Evolutionary conservation across 768 basidiomycete genomes (phyloP).

Genomic region (Russula brevipes): DNA sequence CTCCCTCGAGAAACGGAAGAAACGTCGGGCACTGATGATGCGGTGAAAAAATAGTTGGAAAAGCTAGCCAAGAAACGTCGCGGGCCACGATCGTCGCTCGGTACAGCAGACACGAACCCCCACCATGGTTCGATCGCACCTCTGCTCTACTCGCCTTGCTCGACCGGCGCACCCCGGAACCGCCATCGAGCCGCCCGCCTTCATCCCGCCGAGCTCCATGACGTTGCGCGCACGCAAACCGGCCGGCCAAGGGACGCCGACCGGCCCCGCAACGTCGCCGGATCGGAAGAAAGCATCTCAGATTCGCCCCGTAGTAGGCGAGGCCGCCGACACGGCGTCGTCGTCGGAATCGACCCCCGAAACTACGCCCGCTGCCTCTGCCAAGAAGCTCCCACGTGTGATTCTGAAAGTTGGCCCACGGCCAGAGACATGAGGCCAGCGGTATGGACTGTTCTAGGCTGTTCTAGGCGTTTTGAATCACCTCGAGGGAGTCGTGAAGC

Average conservation of each 20-base stretch:
- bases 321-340: background rate
- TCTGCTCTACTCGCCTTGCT: slow-evolving; percentile 14
- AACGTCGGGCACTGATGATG: background rate
- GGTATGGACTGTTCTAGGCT: background rate
- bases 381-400: slow-evolving; percentile 24
- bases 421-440: slow-evolving; percentile 6
- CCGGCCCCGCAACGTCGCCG: slow-evolving; percentile 1
- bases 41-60: slow-evolving; percentile 9
- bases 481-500: background rate
- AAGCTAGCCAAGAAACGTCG: slow-evolving; percentile 21
- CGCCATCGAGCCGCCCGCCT: slow-evolving; percentile 6
- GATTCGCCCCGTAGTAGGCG: background rate
- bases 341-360: slow-evolving; percentile 10
- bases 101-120: background rate
- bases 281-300: slow-evolving; percentile 7
- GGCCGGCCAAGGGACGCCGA: background rate
- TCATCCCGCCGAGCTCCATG: slow-evolving; percentile 17
- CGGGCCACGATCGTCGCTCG: slow-evolving; percentile 8
- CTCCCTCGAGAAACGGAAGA: background rate
- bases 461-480: background rate
- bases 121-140: slow-evolving; percentile 23
- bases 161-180: slow-evolving; percentile 12
- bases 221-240: slow-evolving; percentile 20
- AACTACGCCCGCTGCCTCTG: background rate
- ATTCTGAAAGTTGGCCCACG: slow-evolving; percentile 23